Conservation (phyloP, 2,329 filamentous ascomycete species). For the Bipolaris zeicola region DNA sequence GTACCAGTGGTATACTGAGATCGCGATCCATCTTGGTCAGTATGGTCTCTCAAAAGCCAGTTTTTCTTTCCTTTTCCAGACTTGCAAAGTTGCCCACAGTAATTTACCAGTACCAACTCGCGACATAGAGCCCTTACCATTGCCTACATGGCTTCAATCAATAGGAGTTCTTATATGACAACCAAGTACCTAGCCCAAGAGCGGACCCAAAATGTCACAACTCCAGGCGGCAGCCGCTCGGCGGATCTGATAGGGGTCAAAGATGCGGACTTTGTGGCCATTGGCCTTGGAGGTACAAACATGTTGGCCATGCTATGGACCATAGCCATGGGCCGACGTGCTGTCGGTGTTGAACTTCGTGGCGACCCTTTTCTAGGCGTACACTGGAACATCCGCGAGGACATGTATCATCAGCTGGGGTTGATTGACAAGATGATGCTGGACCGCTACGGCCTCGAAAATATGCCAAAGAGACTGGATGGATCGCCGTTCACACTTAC, state of each 20-base stretch:
- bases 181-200: constrained; percentile 13
- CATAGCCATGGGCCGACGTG: constrained; percentile 19
- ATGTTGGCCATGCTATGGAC: constrained; percentile 28
- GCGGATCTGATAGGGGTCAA: constrained; percentile 16
- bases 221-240: constrained; percentile 7
- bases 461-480: constrained; percentile 17
- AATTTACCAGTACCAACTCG: neutral
- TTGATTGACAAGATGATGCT: constrained; percentile 28
- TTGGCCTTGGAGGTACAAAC: constrained; percentile 26
- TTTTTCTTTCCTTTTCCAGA: neutral
- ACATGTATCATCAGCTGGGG: constrained; percentile 25
- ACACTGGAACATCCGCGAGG: constrained; percentile 28
- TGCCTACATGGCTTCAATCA: constrained; percentile 3
- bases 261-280: constrained; percentile 24
- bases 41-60: neutral
- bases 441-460: constrained; percentile 18
- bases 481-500: constrained; percentile 20
- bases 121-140: neutral
- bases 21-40: neutral
- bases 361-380: constrained; percentile 26
- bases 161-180: constrained; percentile 1
- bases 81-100: neutral
- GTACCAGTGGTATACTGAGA: neutral
- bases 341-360: constrained; percentile 23
- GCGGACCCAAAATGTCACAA: constrained; percentile 6